Conservation (phyloP, 73 alveolate genomes). For the Paramecium sexaurelia region DNA sequence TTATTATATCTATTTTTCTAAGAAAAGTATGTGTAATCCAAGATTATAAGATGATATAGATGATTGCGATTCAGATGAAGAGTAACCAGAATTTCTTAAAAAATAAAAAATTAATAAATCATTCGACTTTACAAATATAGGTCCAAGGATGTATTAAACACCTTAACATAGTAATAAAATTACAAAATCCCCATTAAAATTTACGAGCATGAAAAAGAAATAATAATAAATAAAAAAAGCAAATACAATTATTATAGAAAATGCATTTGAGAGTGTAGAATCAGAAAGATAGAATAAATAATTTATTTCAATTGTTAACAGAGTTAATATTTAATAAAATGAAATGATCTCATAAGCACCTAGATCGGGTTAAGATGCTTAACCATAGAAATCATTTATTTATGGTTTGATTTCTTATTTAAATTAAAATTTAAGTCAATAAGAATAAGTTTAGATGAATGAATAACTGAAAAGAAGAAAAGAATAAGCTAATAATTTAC, state of each 20-base stretch:
- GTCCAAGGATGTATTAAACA: not conserved
- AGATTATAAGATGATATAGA: not conserved
- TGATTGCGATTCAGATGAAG: conserved; percentile 46
- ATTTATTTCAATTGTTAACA: not conserved
- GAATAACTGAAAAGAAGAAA: conserved; percentile 28
- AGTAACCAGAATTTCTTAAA: conserved; percentile 11
- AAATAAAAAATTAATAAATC: conserved; percentile 14
- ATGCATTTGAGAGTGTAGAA: conserved; percentile 34
- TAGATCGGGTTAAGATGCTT: conserved; percentile 17
- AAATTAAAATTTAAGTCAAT: not conserved
- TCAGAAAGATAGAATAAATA: conserved; percentile 21
- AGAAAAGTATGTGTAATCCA: not conserved
- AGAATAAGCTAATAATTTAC: not conserved
- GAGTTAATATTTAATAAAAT: not conserved
- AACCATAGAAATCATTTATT: not conserved
- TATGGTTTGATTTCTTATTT: not conserved
- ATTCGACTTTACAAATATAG: not conserved
- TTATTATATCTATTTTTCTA: not conserved
- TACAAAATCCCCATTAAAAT: not conserved
- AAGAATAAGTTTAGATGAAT: not conserved
- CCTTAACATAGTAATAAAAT: not conserved
- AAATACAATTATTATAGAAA: conserved; percentile 18
- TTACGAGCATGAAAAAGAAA: not conserved
- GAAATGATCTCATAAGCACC: conserved; percentile 30
- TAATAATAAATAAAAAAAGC: not conserved